Conservation (phyloP, 2,329 filamentous ascomycete genomes). For the Rosellinia necatrix region DNA sequence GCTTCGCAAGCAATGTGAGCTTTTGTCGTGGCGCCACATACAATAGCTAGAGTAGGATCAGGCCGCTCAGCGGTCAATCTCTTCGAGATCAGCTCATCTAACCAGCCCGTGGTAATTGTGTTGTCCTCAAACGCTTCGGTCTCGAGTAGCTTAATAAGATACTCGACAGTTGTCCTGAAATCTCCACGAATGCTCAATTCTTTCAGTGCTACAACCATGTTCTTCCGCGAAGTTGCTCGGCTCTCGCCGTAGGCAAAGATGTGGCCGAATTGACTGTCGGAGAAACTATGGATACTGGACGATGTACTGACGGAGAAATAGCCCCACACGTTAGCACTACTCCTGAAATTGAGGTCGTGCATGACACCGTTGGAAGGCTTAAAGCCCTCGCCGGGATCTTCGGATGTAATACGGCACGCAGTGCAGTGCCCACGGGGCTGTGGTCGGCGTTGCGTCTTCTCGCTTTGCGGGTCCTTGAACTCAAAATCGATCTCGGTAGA, state of each 20-base stretch:
- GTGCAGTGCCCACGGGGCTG: constrained; percentile 96
- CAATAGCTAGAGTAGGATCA: constrained; percentile 89
- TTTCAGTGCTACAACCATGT: constrained; percentile 99
- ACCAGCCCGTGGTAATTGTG: constrained; percentile 98
- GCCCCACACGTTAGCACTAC: constrained; percentile 98
- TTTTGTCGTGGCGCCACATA: constrained; percentile 93
- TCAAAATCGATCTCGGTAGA: constrained; percentile 92
- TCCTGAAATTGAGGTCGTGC: constrained; percentile 98
- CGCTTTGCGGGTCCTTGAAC: constrained; percentile 85
- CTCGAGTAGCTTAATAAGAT: constrained; percentile 97
- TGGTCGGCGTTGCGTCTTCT: constrained; percentile 83
- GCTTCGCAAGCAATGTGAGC: constrained; percentile 92
- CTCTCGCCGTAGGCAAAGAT: constrained; percentile 99
- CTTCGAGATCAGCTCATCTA: constrained; percentile 98
- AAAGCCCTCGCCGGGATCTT: constrained; percentile 98
- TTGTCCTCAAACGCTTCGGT: constrained; percentile 98
- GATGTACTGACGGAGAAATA: constrained; percentile 98
- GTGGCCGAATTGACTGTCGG: constrained; percentile 97
- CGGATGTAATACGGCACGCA: constrained; percentile 97
- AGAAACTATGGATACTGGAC: constrained; percentile 98
- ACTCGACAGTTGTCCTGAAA: constrained; percentile 97
- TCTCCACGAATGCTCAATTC: constrained; percentile 99
- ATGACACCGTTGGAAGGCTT: constrained; percentile 99
- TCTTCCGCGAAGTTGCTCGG: constrained; percentile 91
- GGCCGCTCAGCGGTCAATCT: constrained; percentile 95